Conservation (phyloP, 2,329 filamentous ascomycete genomes). For the Chalaropsis thielavioides region DNA sequence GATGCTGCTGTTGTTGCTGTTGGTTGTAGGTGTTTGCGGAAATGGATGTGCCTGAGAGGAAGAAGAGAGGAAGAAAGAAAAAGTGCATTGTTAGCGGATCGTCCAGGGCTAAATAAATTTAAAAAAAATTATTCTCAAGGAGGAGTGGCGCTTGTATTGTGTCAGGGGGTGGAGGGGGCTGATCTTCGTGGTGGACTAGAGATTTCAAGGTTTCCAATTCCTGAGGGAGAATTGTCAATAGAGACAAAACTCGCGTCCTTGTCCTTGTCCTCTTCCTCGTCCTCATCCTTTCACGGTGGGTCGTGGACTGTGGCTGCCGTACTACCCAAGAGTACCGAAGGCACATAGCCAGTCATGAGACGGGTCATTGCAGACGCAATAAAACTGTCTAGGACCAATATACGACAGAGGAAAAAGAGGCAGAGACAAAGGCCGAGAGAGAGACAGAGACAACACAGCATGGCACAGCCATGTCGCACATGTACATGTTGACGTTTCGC, state of each 20-base stretch:
- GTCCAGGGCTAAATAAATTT: not conserved
- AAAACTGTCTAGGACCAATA: not conserved
- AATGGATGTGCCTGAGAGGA: conserved; percentile 4
- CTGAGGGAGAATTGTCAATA: not conserved
- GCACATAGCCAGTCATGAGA: not conserved
- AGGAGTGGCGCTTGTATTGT: not conserved
- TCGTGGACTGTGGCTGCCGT: not conserved
- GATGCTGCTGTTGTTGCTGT: conserved; percentile 16
- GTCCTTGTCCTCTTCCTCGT: not conserved
- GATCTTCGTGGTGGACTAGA: not conserved
- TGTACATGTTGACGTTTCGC: not conserved
- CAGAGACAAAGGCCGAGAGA: not conserved
- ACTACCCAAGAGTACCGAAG: not conserved
- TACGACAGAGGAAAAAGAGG: not conserved
- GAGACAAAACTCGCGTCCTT: not conserved
- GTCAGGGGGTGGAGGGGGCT: not conserved
- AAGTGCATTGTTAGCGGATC: conserved; percentile 2
- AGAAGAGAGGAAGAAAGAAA: conserved; percentile 5
- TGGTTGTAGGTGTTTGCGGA: conserved; percentile 19
- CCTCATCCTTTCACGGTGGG: not conserved
- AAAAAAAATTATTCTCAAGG: not conserved
- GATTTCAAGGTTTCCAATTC: not conserved
- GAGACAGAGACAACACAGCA: not conserved
- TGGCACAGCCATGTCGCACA: not conserved
- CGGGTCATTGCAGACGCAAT: not conserved